Evolutionary conservation across 2,329 filamentous ascomycete species (phyloP).

Genomic region (Arthrobotrys pseudoclavata): DNA sequence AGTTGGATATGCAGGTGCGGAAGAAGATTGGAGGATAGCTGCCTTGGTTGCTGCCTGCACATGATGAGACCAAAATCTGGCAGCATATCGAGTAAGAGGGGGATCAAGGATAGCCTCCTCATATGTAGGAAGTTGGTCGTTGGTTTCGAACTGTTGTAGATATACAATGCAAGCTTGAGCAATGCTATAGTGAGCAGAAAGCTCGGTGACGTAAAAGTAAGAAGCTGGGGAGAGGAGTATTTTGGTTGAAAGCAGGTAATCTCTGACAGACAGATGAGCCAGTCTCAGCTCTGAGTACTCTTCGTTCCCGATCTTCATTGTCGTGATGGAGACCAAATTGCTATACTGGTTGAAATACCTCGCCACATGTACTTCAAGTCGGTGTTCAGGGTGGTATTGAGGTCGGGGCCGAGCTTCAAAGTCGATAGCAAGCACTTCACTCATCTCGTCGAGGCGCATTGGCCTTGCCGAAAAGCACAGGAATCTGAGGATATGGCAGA

Average conservation of each 20-base stretch:
- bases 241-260: slow-evolving; percentile 20
- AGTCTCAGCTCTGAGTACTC: slow-evolving; percentile 19
- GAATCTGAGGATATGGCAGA: slow-evolving; percentile 20
- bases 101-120: slow-evolving; percentile 1
- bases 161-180: slow-evolving; percentile 29
- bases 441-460: slow-evolving; percentile 33
- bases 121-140: slow-evolving; percentile 20
- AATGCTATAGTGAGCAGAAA: slow-evolving; percentile 5
- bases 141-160: slow-evolving; percentile 19
- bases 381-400: not conserved
- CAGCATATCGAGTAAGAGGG: slow-evolving; percentile 20
- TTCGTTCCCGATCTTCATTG: slow-evolving; percentile 4
- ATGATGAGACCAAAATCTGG: slow-evolving; percentile 23
- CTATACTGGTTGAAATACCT: too few species aligned
- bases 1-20: too few species aligned
- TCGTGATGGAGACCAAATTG: not conserved
- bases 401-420: slow-evolving; percentile 23
- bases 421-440: slow-evolving; percentile 29
- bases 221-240: slow-evolving; percentile 16
- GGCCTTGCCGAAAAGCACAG: slow-evolving; percentile 28
- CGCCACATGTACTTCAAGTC: too few species aligned
- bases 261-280: slow-evolving; percentile 31
- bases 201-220: slow-evolving; percentile 21
- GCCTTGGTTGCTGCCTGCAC: slow-evolving; percentile 11
- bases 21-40: not conserved